Conservation (phyloP, 306 rosid genomes). For the Cucurbita argyrosperma region DNA sequence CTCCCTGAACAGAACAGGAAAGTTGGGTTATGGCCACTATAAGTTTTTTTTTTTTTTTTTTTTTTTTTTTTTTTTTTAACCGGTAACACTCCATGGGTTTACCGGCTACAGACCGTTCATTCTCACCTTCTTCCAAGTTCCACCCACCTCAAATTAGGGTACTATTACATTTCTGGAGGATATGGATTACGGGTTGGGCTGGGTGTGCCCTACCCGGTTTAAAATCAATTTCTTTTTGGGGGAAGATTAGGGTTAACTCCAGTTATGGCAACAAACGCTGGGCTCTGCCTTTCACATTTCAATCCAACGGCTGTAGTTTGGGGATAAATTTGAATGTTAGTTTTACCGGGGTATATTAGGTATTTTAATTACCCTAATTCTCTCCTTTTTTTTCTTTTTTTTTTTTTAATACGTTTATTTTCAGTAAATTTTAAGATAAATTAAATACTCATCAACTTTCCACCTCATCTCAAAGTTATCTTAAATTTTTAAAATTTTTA, state of each 20-base stretch:
- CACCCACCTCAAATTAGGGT: constrained; percentile 20
- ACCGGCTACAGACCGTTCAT: constrained; percentile 45
- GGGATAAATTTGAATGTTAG: background rate
- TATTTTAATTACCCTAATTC: too few species aligned
- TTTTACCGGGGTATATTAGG: too few species aligned
- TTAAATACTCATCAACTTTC: too few species aligned
- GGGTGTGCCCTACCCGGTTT: background rate
- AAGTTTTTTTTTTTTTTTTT: background rate
- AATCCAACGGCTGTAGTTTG: background rate
- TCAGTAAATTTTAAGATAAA: too few species aligned
- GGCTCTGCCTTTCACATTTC: background rate
- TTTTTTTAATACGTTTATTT: too few species aligned
- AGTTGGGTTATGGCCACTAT: constrained; percentile 9
- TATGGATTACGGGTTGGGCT: background rate
- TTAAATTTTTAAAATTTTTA: too few species aligned
- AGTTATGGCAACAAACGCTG: background rate
- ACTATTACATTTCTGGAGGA: background rate
- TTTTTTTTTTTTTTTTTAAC: background rate
- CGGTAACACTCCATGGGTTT: constrained; percentile 24
- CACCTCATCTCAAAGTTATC: too few species aligned
- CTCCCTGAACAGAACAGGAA: constrained; percentile 10
- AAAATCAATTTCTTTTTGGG: background rate
- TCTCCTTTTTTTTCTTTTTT: too few species aligned
- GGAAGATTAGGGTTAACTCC: background rate
- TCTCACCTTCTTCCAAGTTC: background rate